phyloP scores from a whole-genome alignment of 805 yeast genomes.

The Teunomyces barrocoloradensis region DNA sequence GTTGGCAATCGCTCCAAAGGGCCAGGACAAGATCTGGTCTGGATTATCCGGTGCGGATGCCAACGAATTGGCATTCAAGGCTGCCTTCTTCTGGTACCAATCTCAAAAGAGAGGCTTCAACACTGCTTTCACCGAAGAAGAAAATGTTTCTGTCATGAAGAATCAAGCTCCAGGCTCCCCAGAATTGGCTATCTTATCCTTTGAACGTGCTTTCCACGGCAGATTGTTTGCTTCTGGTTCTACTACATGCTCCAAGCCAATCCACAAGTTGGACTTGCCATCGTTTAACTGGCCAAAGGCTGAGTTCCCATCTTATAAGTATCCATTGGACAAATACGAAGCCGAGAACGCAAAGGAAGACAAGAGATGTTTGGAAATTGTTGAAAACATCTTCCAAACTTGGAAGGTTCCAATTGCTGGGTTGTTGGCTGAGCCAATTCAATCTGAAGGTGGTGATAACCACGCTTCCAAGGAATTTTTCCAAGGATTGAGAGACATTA shows the following conservation, averaged over 20 bases:
- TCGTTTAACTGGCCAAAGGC: conserved; percentile 97
- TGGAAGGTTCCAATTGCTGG: conserved; percentile 86
- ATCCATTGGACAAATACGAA: conserved; percentile 71
- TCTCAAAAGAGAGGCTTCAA: conserved; percentile 62
- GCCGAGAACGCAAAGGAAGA: conserved; percentile 75
- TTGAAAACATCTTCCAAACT: conserved; percentile 64
- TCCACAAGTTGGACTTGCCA: conserved; percentile 91
- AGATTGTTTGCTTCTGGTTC: conserved; percentile 90
- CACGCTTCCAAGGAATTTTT: conserved; percentile 76
- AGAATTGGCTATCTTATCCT: conserved; percentile 78
- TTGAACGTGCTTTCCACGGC: conserved; percentile 91
- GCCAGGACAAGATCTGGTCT: conserved; percentile 72
- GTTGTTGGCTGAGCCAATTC: conserved; percentile 85
- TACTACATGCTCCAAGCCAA: conserved; percentile 89
- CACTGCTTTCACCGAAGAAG: conserved; percentile 63
- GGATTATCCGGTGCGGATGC: conserved; percentile 87
- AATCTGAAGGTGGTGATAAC: conserved; percentile 90
- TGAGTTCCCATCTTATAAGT: conserved; percentile 79
- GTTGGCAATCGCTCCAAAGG: conserved; percentile 73
- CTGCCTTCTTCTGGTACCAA: conserved; percentile 81
- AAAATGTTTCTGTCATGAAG: conserved; percentile 70
- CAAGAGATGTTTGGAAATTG: conserved; percentile 70
- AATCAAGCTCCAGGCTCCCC: conserved; percentile 89
- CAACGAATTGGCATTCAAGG: conserved; percentile 85
- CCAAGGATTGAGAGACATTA: conserved; percentile 79